Evolutionary conservation across 345 rosid genomes (phyloP), one percentile per base, ranked within the genome.

Genomic region (Excoecaria cochinchinensis): DNA sequence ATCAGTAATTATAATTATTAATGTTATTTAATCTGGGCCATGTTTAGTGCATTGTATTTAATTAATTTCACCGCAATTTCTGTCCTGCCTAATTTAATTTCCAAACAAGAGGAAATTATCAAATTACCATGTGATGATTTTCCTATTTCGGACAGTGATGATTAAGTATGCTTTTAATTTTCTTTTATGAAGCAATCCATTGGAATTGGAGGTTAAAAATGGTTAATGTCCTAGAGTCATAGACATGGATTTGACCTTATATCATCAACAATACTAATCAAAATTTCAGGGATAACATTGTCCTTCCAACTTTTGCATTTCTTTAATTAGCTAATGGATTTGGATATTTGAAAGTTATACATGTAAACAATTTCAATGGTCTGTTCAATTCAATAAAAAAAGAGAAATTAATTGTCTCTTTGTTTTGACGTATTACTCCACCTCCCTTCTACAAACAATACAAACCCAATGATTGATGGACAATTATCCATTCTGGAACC

Each of bases 391-490:
- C n/a, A 31, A 31, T 31, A 31, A 31, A 31, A 31, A 31, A 31
- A 31, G 31, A 31, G 31, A 1, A 31, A 31, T 31, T 31, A 31
- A 31, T 31, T 31, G 31, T 0, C 31, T 31, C 31, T 31, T 31
- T 31, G 31, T 31, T 31, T 31, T 31, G 31, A 31, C 31, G 31
- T 31, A 31, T 31, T 31, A 31, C 31, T 31, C 31, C 31, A 31
- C 31, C 31, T 31, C 31, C 31, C 31, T 31, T 58, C 17, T 17
- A 6, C 21, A 50, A 38, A 47, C 40, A 42, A 58, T 24, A 11
- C 3, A 52, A 25, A 25, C n/a, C 73, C 78, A 69, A 76, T 73
- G 13, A 21, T 25, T 31, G 38, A 39, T 36, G 50, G 63, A 73
- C 65, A 73, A 64, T 42, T 61, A 55, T 31, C 38, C 60, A 69